These are phyloP conservation scores for Candida pseudocylindracea DNA, from an alignment of 1,139 yeast genomes.

Conservation along the genomic window DNA sequence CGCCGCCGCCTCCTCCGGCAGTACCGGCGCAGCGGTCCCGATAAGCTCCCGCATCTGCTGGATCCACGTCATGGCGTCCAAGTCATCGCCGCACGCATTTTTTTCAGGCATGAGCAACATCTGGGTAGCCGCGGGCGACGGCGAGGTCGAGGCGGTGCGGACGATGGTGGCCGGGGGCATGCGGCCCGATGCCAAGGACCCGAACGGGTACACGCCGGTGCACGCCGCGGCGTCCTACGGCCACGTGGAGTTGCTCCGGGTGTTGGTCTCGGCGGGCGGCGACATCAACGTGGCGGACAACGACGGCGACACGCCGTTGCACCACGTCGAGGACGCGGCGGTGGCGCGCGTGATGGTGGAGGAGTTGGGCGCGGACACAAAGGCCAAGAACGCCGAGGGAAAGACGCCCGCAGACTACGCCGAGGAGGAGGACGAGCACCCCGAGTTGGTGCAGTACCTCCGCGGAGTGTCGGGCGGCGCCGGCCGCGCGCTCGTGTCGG, in stretches of 20 bases:
- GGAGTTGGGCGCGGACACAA: conserved; percentile 43
- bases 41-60: no score
- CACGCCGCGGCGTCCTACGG: conserved; percentile 96
- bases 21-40: no score
- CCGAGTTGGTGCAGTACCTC: conserved; percentile 51
- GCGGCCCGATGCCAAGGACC: conserved; percentile 57
- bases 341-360: conserved; percentile 48
- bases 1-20: conserved; percentile 21
- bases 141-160: conserved; percentile 37
- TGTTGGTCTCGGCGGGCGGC: conserved; percentile 42
- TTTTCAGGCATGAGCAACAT: conserved; percentile 34
- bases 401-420: conserved; percentile 45
- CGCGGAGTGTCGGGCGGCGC: conserved; percentile 10
- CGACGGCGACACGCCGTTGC: conserved; percentile 93
- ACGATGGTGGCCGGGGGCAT: conserved; percentile 25
- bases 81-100: no score
- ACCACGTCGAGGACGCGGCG: conserved; percentile 55
- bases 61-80: no score
- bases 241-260: conserved; percentile 40
- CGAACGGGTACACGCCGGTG: conserved; percentile 85
- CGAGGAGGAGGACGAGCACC: conserved; percentile 72
- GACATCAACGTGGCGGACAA: conserved; percentile 60
- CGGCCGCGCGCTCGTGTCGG: conserved; percentile 9
- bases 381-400: conserved; percentile 44
- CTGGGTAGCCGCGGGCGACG: conserved; percentile 93